Conservation (phyloP, 805 yeast genomes). For the Saturnispora silvae region DNA sequence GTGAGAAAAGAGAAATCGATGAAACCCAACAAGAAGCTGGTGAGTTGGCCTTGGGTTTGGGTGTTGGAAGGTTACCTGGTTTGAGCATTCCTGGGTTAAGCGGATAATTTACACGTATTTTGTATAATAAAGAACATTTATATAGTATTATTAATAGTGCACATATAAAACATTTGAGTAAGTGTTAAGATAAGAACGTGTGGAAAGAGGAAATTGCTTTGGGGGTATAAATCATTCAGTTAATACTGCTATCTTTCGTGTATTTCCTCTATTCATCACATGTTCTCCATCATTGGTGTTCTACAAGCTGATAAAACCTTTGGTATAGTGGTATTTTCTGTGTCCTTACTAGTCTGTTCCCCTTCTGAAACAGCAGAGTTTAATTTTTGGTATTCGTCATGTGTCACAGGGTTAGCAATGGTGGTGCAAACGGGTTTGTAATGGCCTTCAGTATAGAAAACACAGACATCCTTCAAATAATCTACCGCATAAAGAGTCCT, state of each 20-base stretch:
- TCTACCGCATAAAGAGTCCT: constrained; percentile 23
- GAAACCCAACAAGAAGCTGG: constrained; percentile 2
- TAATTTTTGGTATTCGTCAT: constrained; percentile 3
- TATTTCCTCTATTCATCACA: no score
- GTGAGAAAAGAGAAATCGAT: constrained; percentile 23
- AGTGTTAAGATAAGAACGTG: no score
- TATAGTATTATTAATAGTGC: not conserved
- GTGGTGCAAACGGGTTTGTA: constrained; percentile 20
- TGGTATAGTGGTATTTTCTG: constrained; percentile 3
- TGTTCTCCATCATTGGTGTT: no score
- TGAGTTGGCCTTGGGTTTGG: constrained; percentile 1
- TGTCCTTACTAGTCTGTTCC: not conserved
- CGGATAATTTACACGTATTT: no score
- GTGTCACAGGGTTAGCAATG: constrained; percentile 12
- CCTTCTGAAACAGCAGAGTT: not conserved
- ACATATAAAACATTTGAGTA: not conserved
- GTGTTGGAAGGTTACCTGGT: not conserved
- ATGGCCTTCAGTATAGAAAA: constrained; percentile 22
- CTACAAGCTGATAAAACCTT: constrained; percentile 13
- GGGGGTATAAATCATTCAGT: no score
- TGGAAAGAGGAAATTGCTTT: no score
- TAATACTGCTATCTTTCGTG: no score
- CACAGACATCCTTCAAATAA: constrained; percentile 25
- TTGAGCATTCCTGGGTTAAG: not conserved
- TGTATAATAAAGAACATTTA: no score